Conservation (phyloP, 441 rosid genomes). For the Sinapis alba region DNA sequence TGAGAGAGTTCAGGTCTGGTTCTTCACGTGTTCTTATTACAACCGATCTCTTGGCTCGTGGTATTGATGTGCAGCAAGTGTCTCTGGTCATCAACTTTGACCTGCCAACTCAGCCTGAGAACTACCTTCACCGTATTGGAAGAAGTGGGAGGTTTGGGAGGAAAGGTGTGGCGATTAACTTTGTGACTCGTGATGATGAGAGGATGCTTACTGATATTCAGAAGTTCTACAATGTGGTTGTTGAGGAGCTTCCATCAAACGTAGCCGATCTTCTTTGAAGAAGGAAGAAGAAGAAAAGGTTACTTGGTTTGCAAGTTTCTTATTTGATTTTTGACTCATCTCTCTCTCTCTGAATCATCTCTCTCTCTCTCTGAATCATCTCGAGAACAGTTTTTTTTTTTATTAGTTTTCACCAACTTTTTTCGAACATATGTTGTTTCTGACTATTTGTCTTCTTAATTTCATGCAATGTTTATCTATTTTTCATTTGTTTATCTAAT, state of each 20-base stretch:
- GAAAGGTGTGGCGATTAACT: conserved; percentile 69
- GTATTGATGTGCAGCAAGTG: conserved; percentile 47
- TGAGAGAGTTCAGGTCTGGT: conserved; percentile 48
- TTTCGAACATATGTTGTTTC: conserved; percentile 25
- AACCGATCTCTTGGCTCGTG: conserved; percentile 45
- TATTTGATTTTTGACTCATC: neutral
- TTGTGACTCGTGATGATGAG: conserved; percentile 69
- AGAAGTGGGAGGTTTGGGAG: conserved; percentile 49
- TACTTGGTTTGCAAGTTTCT: neutral
- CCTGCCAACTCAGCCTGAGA: conserved; percentile 46
- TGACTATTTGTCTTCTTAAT: conserved; percentile 17
- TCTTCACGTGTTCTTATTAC: conserved; percentile 45
- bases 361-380: neutral
- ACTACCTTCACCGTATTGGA: conserved; percentile 47
- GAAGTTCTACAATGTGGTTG: conserved; percentile 64
- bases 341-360: neutral
- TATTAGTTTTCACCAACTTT: conserved; percentile 4
- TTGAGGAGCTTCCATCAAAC: conserved; percentile 53
- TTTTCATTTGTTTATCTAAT: too few species aligned
- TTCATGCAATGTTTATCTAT: neutral
- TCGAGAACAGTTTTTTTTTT: neutral
- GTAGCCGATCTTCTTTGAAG: neutral
- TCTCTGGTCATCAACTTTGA: conserved; percentile 44
- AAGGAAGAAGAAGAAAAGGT: neutral
- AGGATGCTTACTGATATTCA: conserved; percentile 74